phyloP scores from a whole-genome alignment of 2,329 filamentous ascomycete species.

The Daldinia sp. region DNA sequence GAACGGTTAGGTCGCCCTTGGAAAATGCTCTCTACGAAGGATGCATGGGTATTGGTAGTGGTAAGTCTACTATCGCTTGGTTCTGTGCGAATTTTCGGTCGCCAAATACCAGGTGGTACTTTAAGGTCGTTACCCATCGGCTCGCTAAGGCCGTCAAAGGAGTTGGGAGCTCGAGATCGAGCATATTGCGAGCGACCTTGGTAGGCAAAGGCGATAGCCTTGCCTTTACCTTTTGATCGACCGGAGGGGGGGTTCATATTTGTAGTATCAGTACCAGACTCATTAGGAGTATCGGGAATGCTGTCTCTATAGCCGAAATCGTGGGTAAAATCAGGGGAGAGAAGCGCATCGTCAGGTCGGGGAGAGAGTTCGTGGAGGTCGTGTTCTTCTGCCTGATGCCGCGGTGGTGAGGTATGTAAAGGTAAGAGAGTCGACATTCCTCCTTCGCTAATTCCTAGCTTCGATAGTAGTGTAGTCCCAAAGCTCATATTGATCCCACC shows the following conservation, averaged over 20 bases:
- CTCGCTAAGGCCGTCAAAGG: conserved; percentile 24
- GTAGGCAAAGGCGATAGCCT: conserved; percentile 41
- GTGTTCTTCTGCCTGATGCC: conserved; percentile 44
- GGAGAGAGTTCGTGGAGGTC: conserved; percentile 51
- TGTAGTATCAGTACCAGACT: not conserved
- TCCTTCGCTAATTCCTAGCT: conserved; percentile 45
- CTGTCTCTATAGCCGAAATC: conserved; percentile 16
- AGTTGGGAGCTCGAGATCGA: conserved; percentile 34
- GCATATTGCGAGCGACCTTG: conserved; percentile 43
- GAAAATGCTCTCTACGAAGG: conserved; percentile 50
- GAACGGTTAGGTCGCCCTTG: conserved; percentile 39
- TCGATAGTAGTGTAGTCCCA: conserved; percentile 46
- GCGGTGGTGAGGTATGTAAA: conserved; percentile 41
- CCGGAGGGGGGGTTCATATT: conserved; percentile 11
- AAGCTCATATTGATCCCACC: conserved; percentile 44
- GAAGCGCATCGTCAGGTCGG: conserved; percentile 47
- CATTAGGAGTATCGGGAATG: conserved; percentile 6
- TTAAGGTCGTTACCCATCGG: conserved; percentile 21
- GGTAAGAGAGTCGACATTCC: conserved; percentile 45
- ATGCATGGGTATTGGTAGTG: conserved; percentile 32
- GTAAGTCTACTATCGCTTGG: conserved; percentile 26
- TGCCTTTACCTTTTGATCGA: conserved; percentile 38
- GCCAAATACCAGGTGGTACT: conserved; percentile 42
- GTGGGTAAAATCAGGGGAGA: conserved; percentile 38
- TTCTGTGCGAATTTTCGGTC: conserved; percentile 41